Evolutionary conservation across 208 protist species (phyloP), one percentile per base, ranked within the genome.

Genomic region (Trypanosoma caninum): DNA sequence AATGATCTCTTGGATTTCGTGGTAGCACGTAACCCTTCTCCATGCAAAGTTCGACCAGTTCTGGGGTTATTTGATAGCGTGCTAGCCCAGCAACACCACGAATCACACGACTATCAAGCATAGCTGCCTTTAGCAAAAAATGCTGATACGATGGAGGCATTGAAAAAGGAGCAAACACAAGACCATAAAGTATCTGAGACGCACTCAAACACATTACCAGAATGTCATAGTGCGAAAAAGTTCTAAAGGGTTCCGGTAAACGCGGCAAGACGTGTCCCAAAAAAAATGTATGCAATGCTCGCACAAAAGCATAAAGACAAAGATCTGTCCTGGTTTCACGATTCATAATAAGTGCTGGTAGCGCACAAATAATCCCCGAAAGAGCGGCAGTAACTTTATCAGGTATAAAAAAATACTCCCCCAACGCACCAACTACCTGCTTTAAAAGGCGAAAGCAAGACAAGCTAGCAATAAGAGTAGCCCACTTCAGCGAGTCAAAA

Each of bases 211-310:
- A 91, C 85, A 95, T 91, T 28, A 81, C 48, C 35, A 88, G 31
- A 60, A 88, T 73, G 46, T 95, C 89, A 68, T 93, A 95, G 59
- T 95, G 71, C 1, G 74, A 42, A 62, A 95, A 95, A 10, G 72
- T 35, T 37, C 75, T 73, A 10, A 91, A 46, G 11, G 23, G 11
- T 27, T 48, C 44, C 3, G 89, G 89, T 46, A 89, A 64, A 28
- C 41, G 41, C 11, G 82, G 84, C 35, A 85, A 59, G 41, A 95
- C 38, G 61, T 75, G 82, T n/a, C 83, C 63, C 25, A 80, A 66
- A 25, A 41, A 59, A 54, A 93, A 87, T 14, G 69, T 80, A 64
- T 91, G 76, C n/a, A 83, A 56, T 20, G 76, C 81, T 44, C 89
- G 72, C 25, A 90, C 85, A 60, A 88, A 70, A 20, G 78, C 64